These are phyloP conservation scores for Poa pratensis DNA, from an alignment of 176 grass and related monocot genomes.

Conservation along the genomic window DNA sequence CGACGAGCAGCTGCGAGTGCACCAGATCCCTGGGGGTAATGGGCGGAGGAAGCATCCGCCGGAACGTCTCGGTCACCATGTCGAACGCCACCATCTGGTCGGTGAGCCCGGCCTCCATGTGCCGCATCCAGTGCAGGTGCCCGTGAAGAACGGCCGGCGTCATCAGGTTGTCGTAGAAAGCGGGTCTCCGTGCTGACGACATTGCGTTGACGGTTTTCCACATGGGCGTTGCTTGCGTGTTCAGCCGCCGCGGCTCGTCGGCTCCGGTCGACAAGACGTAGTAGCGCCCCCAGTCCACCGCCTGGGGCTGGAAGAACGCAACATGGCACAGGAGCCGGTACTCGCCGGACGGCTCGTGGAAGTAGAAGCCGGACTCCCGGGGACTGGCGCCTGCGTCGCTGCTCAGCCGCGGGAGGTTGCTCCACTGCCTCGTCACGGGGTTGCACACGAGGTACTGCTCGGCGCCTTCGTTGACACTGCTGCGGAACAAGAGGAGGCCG, in stretches of 20 bases:
- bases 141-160: neutral
- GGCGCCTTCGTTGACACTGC: no score
- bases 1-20: neutral
- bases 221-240: neutral
- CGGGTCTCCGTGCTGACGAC: neutral
- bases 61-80: neutral
- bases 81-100: slow-evolving; percentile 10
- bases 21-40: neutral
- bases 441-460: neutral
- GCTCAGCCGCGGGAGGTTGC: neutral
- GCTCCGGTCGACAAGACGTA: neutral
- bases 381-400: no score
- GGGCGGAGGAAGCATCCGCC: neutral
- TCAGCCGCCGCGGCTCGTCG: neutral
- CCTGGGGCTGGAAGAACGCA: no score
- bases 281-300: neutral
- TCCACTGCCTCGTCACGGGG: neutral
- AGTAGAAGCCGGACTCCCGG: slow-evolving; percentile 20
- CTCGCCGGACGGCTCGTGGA: slow-evolving; percentile 10
- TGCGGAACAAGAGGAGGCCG: neutral
- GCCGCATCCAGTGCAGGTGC: neutral
- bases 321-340: neutral
- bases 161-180: neutral
- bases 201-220: neutral
- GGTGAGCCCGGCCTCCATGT: neutral